Percentiles rank a stretch among this genome's conserved stretches.
These are phyloP conservation scores for Aphanomyces stellatus DNA, from an alignment of 352 stramenopile species.

Conservation along the genomic window DNA sequence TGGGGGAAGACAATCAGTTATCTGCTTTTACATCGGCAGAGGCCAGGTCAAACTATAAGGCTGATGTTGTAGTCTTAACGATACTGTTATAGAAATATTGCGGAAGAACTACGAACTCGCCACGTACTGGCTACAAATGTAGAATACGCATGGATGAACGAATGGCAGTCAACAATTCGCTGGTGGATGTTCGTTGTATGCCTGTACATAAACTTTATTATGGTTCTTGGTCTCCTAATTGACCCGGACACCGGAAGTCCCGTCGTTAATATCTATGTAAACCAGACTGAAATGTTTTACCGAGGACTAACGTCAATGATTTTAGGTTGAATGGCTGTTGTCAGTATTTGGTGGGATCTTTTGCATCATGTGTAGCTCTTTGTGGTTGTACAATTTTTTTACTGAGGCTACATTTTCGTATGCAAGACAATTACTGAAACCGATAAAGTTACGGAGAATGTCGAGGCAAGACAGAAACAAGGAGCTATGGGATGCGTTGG, in stretches of 20 bases:
- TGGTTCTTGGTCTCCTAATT: slow-evolving; percentile 11
- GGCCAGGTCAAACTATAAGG: background rate
- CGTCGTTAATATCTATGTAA: background rate
- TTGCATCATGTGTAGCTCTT: slow-evolving; percentile 2
- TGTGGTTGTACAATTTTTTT: slow-evolving; percentile 4
- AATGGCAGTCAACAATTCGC: background rate
- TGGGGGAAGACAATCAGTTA: slow-evolving; percentile 12
- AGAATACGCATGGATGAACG: slow-evolving; percentile 16
- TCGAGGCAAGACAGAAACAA: background rate
- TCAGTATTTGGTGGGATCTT: background rate
- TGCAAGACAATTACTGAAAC: background rate
- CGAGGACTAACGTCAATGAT: background rate
- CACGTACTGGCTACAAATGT: background rate
- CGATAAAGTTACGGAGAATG: background rate
- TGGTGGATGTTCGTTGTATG: slow-evolving; percentile 18
- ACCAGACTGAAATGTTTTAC: too few species aligned
- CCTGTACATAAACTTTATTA: slow-evolving; percentile 16
- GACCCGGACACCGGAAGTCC: background rate
- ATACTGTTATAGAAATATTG: slow-evolving; percentile 1
- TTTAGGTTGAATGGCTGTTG: slow-evolving; percentile 3
- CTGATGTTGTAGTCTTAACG: background rate
- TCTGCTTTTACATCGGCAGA: slow-evolving; percentile 14
- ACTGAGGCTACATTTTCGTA: slow-evolving; percentile 5
- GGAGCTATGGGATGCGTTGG: background rate
- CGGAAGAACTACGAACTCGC: slow-evolving; percentile 14